These are phyloP conservation scores for Oryza glaberrima DNA, from an alignment of 176 grass and related monocot genomes.

Conservation along the genomic window DNA sequence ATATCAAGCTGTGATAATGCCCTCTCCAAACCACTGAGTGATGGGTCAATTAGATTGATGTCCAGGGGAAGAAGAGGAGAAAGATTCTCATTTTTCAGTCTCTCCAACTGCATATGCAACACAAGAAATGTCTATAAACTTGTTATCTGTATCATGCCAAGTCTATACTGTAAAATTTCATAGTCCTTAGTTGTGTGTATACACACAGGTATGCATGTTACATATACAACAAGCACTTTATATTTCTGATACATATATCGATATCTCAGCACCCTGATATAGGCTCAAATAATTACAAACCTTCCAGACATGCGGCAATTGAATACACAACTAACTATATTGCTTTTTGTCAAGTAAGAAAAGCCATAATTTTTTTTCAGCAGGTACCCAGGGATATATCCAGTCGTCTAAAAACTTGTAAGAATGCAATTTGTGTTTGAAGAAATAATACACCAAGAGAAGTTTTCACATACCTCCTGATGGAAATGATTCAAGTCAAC, in stretches of 20 bases:
- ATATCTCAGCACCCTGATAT: conserved; percentile 20
- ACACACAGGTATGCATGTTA: conserved; percentile 4
- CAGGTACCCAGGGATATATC: conserved; percentile 12
- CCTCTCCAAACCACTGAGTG: conserved; percentile 76
- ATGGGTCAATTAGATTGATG: conserved; percentile 63
- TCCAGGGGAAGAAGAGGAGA: conserved; percentile 75
- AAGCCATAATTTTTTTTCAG: neutral
- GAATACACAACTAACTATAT: neutral
- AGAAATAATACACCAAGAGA: conserved; percentile 23
- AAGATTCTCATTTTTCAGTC: conserved; percentile 72
- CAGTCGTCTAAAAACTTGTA: conserved; percentile 17
- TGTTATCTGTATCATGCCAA: conserved; percentile 10
- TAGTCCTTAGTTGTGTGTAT: neutral
- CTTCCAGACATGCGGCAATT: neutral
- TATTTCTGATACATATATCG: conserved; percentile 12
- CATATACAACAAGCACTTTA: neutral
- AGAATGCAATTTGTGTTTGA: conserved; percentile 4
- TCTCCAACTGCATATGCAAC: conserved; percentile 78
- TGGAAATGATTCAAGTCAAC: conserved; percentile 72
- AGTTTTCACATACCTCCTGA: conserved; percentile 74
- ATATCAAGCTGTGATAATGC: conserved; percentile 87
- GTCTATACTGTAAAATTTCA: neutral
- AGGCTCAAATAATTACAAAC: conserved; percentile 12
- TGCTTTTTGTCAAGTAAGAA: neutral
- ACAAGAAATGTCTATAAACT: neutral